Evolutionary conservation across 257 asterid genomes (phyloP).

Genomic region (Haberlea rhodopensis): DNA sequence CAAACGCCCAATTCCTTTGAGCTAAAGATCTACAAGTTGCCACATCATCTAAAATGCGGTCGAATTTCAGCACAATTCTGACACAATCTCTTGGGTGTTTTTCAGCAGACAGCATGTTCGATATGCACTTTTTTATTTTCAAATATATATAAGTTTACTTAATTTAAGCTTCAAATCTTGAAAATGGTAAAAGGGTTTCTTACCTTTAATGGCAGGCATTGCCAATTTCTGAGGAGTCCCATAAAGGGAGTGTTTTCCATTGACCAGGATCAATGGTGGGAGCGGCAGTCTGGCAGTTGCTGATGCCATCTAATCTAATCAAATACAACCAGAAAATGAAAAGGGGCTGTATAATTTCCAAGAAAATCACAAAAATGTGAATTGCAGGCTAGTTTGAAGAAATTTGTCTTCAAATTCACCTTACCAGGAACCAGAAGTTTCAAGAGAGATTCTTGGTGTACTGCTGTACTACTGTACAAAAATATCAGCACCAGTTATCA

Average conservation of each 20-base stretch:
- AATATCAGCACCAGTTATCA: too few relatives aligned
- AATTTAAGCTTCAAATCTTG: neutral
- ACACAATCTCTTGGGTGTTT: too few relatives aligned
- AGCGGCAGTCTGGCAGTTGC: slow-evolving; percentile 49
- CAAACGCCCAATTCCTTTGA: neutral
- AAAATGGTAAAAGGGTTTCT: slow-evolving; percentile 3
- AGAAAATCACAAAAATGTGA: neutral
- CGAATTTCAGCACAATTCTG: neutral
- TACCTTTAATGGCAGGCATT: slow-evolving; percentile 42
- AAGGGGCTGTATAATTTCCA: neutral
- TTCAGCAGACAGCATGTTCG: neutral
- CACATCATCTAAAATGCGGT: neutral
- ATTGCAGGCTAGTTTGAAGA: neutral
- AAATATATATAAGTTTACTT: neutral
- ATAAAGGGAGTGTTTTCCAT: slow-evolving; percentile 41
- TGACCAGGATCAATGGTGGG: slow-evolving; percentile 41
- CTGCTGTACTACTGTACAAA: too few relatives aligned
- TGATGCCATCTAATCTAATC: slow-evolving; percentile 54
- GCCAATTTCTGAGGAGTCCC: slow-evolving; percentile 37
- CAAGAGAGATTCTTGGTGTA: neutral
- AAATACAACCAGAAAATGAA: neutral
- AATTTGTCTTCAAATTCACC: neutral
- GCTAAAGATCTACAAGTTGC: neutral
- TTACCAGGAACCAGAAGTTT: neutral
- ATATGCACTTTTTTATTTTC: too few relatives aligned